phyloP scores from a whole-genome alignment of 306 rosid species.

The Citrullus amarus region DNA sequence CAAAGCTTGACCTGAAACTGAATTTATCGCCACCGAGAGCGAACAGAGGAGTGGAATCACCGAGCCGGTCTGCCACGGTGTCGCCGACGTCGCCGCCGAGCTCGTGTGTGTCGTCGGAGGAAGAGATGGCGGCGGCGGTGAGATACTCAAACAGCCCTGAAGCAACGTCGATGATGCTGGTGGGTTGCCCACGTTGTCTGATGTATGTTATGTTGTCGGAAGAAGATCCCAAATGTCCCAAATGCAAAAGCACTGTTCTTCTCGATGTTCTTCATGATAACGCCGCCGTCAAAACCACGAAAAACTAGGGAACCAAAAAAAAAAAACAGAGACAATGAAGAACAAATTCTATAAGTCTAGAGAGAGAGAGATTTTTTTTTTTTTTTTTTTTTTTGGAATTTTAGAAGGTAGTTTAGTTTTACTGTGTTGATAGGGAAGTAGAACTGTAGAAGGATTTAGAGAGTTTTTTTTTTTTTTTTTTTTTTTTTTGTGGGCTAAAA shows the following conservation, averaged over 20 bases:
- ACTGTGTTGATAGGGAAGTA: background rate
- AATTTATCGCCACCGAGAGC: slow-evolving; percentile 73
- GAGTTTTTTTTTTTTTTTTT: background rate
- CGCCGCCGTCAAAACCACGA: slow-evolving; percentile 23
- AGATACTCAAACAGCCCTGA: slow-evolving; percentile 55
- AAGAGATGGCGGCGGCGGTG: slow-evolving; percentile 19
- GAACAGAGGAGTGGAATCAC: slow-evolving; percentile 31
- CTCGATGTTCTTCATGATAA: slow-evolving; percentile 60
- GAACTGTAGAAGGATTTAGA: background rate
- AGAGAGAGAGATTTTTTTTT: background rate
- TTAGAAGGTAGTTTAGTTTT: background rate
- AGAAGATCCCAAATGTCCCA: slow-evolving; percentile 76
- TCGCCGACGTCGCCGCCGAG: slow-evolving; percentile 72
- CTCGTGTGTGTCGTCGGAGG: slow-evolving; percentile 80
- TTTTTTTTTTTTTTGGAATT: background rate
- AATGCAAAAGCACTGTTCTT: slow-evolving; percentile 84
- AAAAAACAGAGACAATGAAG: background rate
- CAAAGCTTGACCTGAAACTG: slow-evolving; percentile 77
- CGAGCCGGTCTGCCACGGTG: slow-evolving; percentile 42
- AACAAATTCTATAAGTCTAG: too few relatives aligned
- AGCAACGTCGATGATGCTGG: slow-evolving; percentile 61
- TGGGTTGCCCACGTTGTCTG: slow-evolving; percentile 80
- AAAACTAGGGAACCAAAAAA: slow-evolving; percentile 9
- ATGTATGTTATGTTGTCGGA: slow-evolving; percentile 90
- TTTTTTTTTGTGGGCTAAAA: background rate